These are phyloP conservation scores for Taphrina betulina DNA, from an alignment of 1,139 yeast genomes.

Conservation along the genomic window DNA sequence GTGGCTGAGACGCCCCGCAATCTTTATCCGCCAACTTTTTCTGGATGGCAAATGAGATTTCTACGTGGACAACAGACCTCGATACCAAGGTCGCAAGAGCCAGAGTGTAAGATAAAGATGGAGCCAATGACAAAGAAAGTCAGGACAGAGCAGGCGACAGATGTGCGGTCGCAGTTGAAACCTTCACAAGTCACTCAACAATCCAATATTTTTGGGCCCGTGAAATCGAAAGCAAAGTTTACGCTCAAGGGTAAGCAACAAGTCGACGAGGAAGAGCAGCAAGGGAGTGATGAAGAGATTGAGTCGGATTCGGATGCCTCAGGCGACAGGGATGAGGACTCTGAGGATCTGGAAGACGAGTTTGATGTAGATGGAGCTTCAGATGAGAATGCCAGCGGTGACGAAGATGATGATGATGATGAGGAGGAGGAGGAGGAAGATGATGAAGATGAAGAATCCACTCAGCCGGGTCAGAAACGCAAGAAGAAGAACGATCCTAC, in stretches of 20 bases:
- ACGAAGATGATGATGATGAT: slow-evolving; percentile 24
- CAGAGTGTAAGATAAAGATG: no score
- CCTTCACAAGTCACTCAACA: slow-evolving; percentile 20
- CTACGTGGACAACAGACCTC: no score
- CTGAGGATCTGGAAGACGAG: slow-evolving; percentile 7
- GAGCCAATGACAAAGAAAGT: slow-evolving; percentile 10
- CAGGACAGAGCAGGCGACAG: slow-evolving; percentile 9
- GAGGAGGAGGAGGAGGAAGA: slow-evolving; percentile 37
- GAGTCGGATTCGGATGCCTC: neutral
- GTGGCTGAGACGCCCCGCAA: no score
- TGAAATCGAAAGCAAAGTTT: neutral
- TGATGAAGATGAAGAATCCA: slow-evolving; percentile 38
- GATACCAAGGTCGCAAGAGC: no score
- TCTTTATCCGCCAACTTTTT: no score
- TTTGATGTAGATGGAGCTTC: slow-evolving; percentile 1
- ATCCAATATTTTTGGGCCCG: slow-evolving; percentile 19
- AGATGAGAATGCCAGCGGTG: no score
- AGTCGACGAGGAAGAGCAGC: neutral
- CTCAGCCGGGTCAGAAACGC: slow-evolving; percentile 43
- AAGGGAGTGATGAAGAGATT: slow-evolving; percentile 1
- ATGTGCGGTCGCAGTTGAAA: slow-evolving; percentile 18
- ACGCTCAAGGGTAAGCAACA: slow-evolving; percentile 10
- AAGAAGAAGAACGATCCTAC: slow-evolving; percentile 57
- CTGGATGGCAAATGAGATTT: no score
- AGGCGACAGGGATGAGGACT: neutral